phyloP scores from a whole-genome alignment of 2,329 filamentous ascomycete genomes.

The Phoma herbarum region DNA sequence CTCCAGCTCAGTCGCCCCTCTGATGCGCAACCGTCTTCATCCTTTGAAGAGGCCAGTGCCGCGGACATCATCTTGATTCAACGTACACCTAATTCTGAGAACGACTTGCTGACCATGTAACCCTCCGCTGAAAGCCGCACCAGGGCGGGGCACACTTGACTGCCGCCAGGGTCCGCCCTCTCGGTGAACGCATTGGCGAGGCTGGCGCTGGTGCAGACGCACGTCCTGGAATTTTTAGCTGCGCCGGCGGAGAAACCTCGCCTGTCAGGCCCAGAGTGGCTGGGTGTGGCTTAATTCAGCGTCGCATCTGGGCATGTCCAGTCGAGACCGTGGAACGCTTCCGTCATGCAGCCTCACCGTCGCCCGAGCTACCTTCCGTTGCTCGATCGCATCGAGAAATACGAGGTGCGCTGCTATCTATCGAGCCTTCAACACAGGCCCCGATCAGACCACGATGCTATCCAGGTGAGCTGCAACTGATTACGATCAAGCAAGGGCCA shows the following conservation, averaged over 20 bases:
- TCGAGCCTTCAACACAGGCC: constrained; percentile 7
- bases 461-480: constrained; percentile 3
- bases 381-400: constrained; percentile 8
- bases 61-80: constrained; percentile 4
- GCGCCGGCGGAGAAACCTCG: constrained; percentile 11
- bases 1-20: constrained; percentile 5
- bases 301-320: constrained; percentile 3
- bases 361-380: not conserved
- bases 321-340: constrained; percentile 2
- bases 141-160: constrained; percentile 1
- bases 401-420: not conserved
- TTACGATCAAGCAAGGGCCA: constrained; percentile 11
- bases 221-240: constrained; percentile 8
- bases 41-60: constrained; percentile 1
- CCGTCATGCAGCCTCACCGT: constrained; percentile 6
- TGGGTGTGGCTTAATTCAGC: constrained; percentile 3
- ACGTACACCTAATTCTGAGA: not conserved
- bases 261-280: constrained; percentile 12
- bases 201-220: constrained; percentile 4
- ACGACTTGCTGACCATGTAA: not conserved
- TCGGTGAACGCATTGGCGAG: constrained; percentile 6
- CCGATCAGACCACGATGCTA: constrained; percentile 5
- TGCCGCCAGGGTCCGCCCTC: constrained; percentile 8
- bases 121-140: constrained; percentile 1
- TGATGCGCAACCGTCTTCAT: constrained; percentile 3